A percentile compares a stretch with the other conserved stretches of the same genome.
phyloP scores from a whole-genome alignment of 2,329 filamentous ascomycete species.

The Penicillium sp. region DNA sequence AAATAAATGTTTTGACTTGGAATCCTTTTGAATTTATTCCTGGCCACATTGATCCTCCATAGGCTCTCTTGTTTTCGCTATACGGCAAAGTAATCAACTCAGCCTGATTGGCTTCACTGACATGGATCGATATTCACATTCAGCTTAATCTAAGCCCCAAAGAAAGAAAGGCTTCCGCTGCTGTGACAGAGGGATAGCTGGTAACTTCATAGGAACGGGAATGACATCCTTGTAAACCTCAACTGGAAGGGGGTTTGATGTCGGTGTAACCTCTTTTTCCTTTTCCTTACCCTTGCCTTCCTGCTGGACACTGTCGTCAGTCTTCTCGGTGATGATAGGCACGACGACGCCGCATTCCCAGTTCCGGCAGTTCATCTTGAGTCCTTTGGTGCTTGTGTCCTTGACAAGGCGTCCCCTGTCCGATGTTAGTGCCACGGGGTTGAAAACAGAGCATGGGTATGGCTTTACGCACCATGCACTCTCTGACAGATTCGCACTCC shows the following conservation, averaged over 20 bases:
- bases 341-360: slow-evolving; percentile 94
- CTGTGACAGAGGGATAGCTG: slow-evolving; percentile 20
- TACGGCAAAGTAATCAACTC: too few relatives aligned
- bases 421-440: not conserved
- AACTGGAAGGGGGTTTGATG: slow-evolving; percentile 14
- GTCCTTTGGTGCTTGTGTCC: slow-evolving; percentile 62
- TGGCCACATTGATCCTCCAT: not conserved
- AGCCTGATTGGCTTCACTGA: too few relatives aligned
- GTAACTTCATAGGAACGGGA: slow-evolving; percentile 46
- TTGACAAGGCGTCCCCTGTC: slow-evolving; percentile 71
- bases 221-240: slow-evolving; percentile 38
- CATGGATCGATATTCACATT: not conserved
- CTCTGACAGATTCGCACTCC: slow-evolving; percentile 88
- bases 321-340: slow-evolving; percentile 46
- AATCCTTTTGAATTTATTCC: not conserved
- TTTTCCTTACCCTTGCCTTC: slow-evolving; percentile 28
- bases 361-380: slow-evolving; percentile 80
- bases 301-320: slow-evolving; percentile 24
- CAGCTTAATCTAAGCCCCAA: not conserved
- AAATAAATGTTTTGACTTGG: too few relatives aligned
- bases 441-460: not conserved
- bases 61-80: not conserved
- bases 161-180: slow-evolving; percentile 13
- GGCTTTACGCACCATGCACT: slow-evolving; percentile 70
- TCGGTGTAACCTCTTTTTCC: not conserved